phyloP scores from a whole-genome alignment of 1,139 yeast genomes.

The Zhuliangozyma parablackwelliae region DNA sequence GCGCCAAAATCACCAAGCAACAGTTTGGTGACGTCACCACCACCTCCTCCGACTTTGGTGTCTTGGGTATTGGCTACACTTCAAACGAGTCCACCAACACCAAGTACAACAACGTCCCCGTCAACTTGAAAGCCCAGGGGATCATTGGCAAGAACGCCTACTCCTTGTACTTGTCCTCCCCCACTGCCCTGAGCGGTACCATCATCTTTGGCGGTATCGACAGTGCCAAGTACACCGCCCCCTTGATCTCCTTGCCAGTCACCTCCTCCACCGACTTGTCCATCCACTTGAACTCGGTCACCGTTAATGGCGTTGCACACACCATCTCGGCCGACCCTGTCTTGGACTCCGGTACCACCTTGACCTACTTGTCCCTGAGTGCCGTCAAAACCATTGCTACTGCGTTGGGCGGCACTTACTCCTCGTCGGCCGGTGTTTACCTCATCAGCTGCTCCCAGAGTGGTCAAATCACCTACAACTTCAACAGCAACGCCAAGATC shows the following conservation, averaged over 20 bases:
- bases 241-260: slow-evolving; percentile 11
- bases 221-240: slow-evolving; percentile 21
- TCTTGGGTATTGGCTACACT: slow-evolving; percentile 19
- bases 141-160: slow-evolving; percentile 39
- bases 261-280: slow-evolving; percentile 3
- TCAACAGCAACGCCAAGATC: slow-evolving; percentile 25
- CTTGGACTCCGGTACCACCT: slow-evolving; percentile 27
- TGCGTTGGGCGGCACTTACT: slow-evolving; percentile 14
- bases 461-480: slow-evolving; percentile 19
- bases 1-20: slow-evolving; percentile 7
- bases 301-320: slow-evolving; percentile 1
- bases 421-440: slow-evolving; percentile 4
- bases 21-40: slow-evolving; percentile 15
- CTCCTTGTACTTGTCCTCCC: slow-evolving; percentile 27
- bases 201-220: slow-evolving; percentile 30
- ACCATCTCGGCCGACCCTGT: slow-evolving; percentile 2
- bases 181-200: slow-evolving; percentile 18
- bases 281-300: slow-evolving; percentile 3
- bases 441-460: slow-evolving; percentile 7
- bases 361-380: slow-evolving; percentile 19
- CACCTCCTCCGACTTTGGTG: slow-evolving; percentile 12
- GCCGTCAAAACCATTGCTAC: slow-evolving; percentile 18
- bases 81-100: slow-evolving; percentile 9
- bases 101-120: slow-evolving; percentile 29
- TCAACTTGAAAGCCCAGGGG: slow-evolving; percentile 35